phyloP scores from a whole-genome alignment of 441 rosid species.

The Aquilaria agallochum region DNA sequence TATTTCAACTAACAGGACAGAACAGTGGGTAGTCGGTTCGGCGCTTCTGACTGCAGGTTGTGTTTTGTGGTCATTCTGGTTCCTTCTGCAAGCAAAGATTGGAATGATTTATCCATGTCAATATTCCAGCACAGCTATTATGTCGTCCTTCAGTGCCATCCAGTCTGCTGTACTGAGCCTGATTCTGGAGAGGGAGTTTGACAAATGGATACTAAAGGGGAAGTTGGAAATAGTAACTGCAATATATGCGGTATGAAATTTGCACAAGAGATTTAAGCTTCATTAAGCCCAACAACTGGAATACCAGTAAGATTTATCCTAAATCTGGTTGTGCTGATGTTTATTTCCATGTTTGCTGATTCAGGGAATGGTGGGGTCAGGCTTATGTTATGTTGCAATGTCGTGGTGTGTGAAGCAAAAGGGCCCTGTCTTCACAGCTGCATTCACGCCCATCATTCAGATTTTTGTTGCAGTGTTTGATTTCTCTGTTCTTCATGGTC shows the following conservation, averaged over 20 bases:
- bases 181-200: conserved; percentile 30
- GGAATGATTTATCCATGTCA: conserved; percentile 43
- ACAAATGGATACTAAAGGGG: conserved; percentile 46
- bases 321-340: no score
- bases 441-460: conserved; percentile 34
- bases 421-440: conserved; percentile 43
- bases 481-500: conserved; percentile 31
- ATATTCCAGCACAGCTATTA: conserved; percentile 56
- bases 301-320: no score
- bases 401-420: conserved; percentile 39
- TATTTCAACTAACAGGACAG: conserved; percentile 17
- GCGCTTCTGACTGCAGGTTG: conserved; percentile 28
- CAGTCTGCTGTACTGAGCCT: conserved; percentile 47
- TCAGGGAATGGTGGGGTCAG: conserved; percentile 57
- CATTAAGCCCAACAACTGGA: no score
- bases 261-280: no score
- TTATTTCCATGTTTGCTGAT: neutral
- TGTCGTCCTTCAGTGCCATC: conserved; percentile 49
- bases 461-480: conserved; percentile 32
- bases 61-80: conserved; percentile 53
- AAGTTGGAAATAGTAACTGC: conserved; percentile 35
- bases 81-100: conserved; percentile 48
- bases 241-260: conserved; percentile 39
- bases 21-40: conserved; percentile 45
- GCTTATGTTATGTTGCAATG: conserved; percentile 40